Evolutionary conservation across 176 grass and related monocot species (phyloP).

Genomic region (Pharus latifolius): DNA sequence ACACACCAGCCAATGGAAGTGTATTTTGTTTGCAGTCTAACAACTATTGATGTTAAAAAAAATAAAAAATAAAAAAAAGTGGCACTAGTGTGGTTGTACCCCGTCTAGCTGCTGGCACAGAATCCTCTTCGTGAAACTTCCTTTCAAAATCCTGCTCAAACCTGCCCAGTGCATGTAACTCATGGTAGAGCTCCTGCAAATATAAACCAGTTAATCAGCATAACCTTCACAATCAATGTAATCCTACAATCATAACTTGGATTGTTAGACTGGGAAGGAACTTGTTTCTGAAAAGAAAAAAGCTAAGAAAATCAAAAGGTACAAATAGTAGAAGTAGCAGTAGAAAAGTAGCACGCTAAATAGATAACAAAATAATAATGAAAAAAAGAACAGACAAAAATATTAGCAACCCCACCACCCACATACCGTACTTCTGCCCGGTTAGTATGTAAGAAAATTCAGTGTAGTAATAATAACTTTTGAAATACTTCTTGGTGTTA

Average conservation of each 20-base stretch:
- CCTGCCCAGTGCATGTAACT: constrained; percentile 70
- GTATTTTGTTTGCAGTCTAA: background rate
- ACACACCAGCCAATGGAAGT: background rate
- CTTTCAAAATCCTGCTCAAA: constrained; percentile 85
- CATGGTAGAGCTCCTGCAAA: constrained; percentile 90
- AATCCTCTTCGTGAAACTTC: constrained; percentile 80
- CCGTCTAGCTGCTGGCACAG: constrained; percentile 46
- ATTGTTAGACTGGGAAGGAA: no score
- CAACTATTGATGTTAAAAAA: background rate
- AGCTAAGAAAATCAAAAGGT: no score
- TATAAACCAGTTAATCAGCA: constrained; percentile 5
- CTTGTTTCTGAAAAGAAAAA: no score
- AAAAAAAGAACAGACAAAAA: no score
- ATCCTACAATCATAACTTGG: background rate
- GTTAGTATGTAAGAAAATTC: background rate
- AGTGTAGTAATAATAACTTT: background rate
- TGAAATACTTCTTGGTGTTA: background rate
- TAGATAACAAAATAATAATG: no score
- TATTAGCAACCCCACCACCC: no score
- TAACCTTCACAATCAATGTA: background rate
- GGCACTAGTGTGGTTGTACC: constrained; percentile 21
- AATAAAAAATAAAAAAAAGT: background rate
- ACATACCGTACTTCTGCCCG: background rate
- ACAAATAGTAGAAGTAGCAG: no score
- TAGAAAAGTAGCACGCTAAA: no score